These are phyloP conservation scores for Corrigiola litoralis DNA, from an alignment of 179 eudicot genomes.

Conservation along the genomic window DNA sequence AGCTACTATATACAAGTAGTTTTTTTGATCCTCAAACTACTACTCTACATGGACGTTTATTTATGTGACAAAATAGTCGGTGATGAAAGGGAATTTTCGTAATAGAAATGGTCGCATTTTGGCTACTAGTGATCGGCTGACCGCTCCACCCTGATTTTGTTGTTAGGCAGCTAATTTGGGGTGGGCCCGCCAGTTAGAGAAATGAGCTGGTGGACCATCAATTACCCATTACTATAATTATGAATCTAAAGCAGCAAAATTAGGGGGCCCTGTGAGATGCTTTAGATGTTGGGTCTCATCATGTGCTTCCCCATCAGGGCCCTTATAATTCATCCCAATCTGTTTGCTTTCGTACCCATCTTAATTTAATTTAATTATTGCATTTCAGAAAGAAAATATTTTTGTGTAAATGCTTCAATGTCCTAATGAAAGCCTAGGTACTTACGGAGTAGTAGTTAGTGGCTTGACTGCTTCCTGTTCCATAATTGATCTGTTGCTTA, in stretches of 20 bases:
- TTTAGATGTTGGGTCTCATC: constrained; percentile 31
- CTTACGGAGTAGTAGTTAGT: no score
- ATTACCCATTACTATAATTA: constrained; percentile 6
- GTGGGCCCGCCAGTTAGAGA: constrained; percentile 16
- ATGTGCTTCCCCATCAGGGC: constrained; percentile 10
- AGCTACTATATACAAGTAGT: no score
- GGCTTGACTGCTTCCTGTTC: no score
- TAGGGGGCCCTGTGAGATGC: constrained; percentile 14
- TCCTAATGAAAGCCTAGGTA: no score
- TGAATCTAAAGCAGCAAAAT: not conserved
- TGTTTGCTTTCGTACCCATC: not conserved
- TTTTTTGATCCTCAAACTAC: no score
- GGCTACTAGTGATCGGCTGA: constrained; percentile 8
- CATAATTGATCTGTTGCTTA: no score
- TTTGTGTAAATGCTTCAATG: no score
- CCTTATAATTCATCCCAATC: not conserved
- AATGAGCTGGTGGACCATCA: constrained; percentile 27
- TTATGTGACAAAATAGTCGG: constrained; percentile 10
- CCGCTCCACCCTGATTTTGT: constrained; percentile 15
- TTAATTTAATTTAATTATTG: no score
- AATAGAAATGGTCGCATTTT: constrained; percentile 13
- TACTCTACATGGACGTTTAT: no score
- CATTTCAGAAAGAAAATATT: no score
- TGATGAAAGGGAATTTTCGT: not conserved
- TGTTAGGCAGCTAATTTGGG: constrained; percentile 15